These are phyloP conservation scores for Exophiala aquamarina DNA, from an alignment of 2,329 filamentous ascomycete genomes.

Conservation along the genomic window DNA sequence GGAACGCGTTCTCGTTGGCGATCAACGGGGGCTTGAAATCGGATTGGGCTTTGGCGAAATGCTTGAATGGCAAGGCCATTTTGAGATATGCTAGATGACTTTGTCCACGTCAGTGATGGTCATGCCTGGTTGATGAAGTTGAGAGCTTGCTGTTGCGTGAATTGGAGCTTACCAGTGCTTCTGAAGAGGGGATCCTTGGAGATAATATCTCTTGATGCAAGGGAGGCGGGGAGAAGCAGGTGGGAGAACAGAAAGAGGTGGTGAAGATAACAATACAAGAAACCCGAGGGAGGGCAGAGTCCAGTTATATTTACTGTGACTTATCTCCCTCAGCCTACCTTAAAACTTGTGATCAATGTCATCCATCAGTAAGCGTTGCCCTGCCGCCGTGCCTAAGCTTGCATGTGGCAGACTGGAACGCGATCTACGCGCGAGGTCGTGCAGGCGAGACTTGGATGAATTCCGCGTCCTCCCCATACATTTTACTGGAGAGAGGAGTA, in stretches of 20 bases:
- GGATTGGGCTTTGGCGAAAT: constrained; percentile 59
- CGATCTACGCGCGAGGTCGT: no score
- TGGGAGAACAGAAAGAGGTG: background rate
- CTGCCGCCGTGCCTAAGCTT: constrained; percentile 1
- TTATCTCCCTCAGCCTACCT: constrained; percentile 4
- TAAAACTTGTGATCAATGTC: background rate
- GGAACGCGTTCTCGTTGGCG: constrained; percentile 66
- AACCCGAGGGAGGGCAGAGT: constrained; percentile 2
- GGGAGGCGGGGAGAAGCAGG: constrained; percentile 11
- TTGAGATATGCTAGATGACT: no score
- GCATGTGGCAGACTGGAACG: no score
- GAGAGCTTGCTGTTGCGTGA: no score
- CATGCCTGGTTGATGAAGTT: constrained; percentile 1
- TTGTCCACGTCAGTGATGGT: no score
- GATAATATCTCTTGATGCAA: no score
- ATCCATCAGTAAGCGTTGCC: constrained; percentile 4
- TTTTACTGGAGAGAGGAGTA: no score
- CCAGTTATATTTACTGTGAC: constrained; percentile 12
- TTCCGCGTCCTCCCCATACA: no score
- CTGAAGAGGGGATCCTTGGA: no score
- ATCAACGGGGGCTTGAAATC: constrained; percentile 65
- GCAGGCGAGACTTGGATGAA: no score
- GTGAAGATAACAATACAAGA: no score
- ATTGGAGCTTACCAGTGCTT: no score
- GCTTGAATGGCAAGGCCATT: constrained; percentile 34